A percentile compares a stretch with the other conserved stretches of the same genome.
These are phyloP conservation scores for Cytospora paraplurivora DNA, from an alignment of 2,329 filamentous ascomycete genomes.

Conservation along the genomic window DNA sequence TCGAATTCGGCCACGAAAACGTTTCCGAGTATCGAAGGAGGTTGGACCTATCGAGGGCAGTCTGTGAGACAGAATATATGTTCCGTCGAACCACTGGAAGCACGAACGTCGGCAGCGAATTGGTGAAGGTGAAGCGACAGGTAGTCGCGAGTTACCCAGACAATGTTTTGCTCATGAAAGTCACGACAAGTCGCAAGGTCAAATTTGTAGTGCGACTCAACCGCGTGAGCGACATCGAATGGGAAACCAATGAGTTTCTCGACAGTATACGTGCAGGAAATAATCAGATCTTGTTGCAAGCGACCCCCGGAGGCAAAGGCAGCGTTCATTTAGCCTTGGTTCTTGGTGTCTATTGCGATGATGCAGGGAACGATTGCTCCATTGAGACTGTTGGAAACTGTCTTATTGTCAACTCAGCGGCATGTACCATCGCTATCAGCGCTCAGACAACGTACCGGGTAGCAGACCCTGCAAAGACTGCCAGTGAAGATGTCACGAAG, in stretches of 20 bases:
- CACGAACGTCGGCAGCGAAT: background rate
- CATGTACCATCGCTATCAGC: constrained; percentile 41
- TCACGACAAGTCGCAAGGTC: constrained; percentile 29
- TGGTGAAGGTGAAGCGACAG: constrained; percentile 26
- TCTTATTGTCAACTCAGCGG: constrained; percentile 41
- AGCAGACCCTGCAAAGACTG: constrained; percentile 34
- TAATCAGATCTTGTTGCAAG: constrained; percentile 39
- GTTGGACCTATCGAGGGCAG: constrained; percentile 29
- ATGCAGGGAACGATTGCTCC: constrained; percentile 31
- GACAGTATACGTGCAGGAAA: constrained; percentile 38
- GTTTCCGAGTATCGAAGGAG: constrained; percentile 7
- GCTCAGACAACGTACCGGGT: constrained; percentile 45
- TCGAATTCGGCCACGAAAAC: constrained; percentile 43
- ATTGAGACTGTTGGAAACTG: constrained; percentile 40
- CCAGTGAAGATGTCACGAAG: constrained; percentile 33
- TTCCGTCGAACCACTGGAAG: background rate
- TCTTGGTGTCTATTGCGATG: constrained; percentile 35
- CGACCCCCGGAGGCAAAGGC: constrained; percentile 41
- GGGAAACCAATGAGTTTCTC: constrained; percentile 47
- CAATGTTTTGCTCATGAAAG: constrained; percentile 27
- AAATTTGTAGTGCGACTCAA: constrained; percentile 37
- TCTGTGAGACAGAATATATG: constrained; percentile 23
- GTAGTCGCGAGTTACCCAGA: constrained; percentile 31
- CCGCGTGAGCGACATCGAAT: constrained; percentile 45
- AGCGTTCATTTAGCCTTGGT: constrained; percentile 40